Base-by-base conservation (phyloP, 495 filamentous ascomycete species). In the Cudoniella acicularis region DNA sequence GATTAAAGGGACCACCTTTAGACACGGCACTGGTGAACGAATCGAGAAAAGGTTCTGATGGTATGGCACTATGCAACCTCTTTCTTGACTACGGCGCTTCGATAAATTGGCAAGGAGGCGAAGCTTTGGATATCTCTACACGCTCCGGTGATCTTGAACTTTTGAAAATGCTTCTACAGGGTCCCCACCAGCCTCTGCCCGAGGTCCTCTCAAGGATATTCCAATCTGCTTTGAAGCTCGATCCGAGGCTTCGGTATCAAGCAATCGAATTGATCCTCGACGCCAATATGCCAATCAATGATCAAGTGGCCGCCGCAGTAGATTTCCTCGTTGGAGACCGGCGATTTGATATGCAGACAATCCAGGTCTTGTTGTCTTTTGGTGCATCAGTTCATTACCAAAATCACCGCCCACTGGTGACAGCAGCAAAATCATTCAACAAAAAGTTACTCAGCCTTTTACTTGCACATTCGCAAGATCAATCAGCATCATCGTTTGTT, bases 221-320 rank as follows among this genome's bases (percentile, higher is more conserved):
- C 46, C 18, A 54, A 43, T 59, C 61, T 45, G 21, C 61, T 27
- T 49, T 49, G 26, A 55, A 55, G 30, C 30, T 63, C n/a, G 60
- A 63, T 21, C 20, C 43, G n/a, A 47, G 20, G 43, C n/a, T 8
- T 17, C 16, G 20, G 17, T n/a, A 17, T 47, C 43, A 9, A 21
- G 43, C 13, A 17, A 17, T 47, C 8, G 17, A n/a, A 8, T 21
- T 47, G 20, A n/a, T 17, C 4, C 16, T 21, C 16, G 43, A 21
- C 8, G 43, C 20, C 16, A 47, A 17, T 21, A 21, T 36, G 30
- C 30, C 30, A 36, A 36, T 36, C 13, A 36, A 36, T 36, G 30
- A 36, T 36, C 30, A 36, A 36, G 30, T 47, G 8, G 20, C 16
- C n/a, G 20, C 13, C 17, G 43, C 43, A 4, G 16, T 47, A 17